Evolutionary conservation across 129 eudicot genomes (phyloP), one percentile per base, ranked within the genome.

Genomic region (Lactuca saligna): DNA sequence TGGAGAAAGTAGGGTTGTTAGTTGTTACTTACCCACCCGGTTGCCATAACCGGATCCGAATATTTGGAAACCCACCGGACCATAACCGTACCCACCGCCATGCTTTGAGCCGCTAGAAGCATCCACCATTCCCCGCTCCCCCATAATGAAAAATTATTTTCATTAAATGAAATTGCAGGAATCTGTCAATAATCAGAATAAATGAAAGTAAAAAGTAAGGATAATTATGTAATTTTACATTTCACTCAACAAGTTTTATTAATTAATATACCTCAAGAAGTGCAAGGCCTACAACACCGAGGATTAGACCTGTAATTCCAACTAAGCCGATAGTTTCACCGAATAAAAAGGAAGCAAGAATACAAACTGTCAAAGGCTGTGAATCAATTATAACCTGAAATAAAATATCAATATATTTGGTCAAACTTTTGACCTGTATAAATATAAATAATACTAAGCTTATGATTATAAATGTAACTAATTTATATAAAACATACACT

Each of bases 51-150:
- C 49, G 99, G 97, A 82, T 94, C 99, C 3, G 99, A 81, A 74
- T 87, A 94, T 79, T 94, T 87, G 54, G 96, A 87, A 76, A 94
- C 99, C 99, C 99, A 94, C 34, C 96, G 96, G 68, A 94, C 97
- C 97, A 94, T 94, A 55, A 94, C 96, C 2, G 99, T 94, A n/a
- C 99, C 99, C 38, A 89, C 68, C 13, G 99, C 99, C 99, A 94
- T 94, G 78, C 99, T 94, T 83, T 94, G 99, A 35, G 99, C 99
- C 6, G 99, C 92, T 55, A 94, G 85, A 83, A 94, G 93, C 99
- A 94, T 94, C 99, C 96, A 90, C 97, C 90, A 94, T 63, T 94
- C 99, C 25, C 99, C 99, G 63, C 97, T 94, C 49, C 99, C 99
- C 99, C 97, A 94, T 58, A 94, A 61, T 34, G 96, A 89, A 44